These are phyloP conservation scores for Hypericum androsaemum DNA, from an alignment of 345 rosid genomes.

Conservation along the genomic window DNA sequence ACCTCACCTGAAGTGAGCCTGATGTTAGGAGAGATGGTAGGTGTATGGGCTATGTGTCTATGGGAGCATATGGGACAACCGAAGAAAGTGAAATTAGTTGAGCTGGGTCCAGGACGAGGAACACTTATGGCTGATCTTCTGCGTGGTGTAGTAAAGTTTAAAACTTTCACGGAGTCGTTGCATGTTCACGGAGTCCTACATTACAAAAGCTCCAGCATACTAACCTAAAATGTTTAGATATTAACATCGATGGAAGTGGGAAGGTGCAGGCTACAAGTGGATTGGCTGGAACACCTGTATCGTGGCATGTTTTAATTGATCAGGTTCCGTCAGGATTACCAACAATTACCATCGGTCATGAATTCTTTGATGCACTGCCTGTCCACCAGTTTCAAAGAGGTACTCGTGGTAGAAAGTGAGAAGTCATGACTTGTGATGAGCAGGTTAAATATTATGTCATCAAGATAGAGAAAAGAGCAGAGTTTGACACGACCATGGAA, in stretches of 20 bases:
- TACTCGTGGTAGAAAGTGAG: too few relatives aligned
- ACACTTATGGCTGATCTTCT: too few relatives aligned
- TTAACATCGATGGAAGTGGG: constrained; percentile 15
- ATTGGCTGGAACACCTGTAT: too few relatives aligned
- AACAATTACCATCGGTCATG: constrained; percentile 74
- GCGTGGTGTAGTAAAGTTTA: constrained; percentile 70
- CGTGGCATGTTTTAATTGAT: constrained; percentile 72
- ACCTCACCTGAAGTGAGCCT: too few relatives aligned
- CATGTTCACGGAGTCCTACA: constrained; percentile 72
- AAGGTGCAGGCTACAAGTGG: too few relatives aligned
- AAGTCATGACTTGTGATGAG: too few relatives aligned
- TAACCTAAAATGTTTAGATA: constrained; percentile 55
- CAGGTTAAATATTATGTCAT: too few relatives aligned
- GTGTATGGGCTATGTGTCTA: too few relatives aligned
- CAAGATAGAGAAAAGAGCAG: too few relatives aligned
- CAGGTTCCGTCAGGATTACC: constrained; percentile 82
- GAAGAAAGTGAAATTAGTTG: constrained; percentile 62
- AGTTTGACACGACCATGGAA: too few relatives aligned
- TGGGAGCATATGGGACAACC: too few relatives aligned
- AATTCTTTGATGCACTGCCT: constrained; percentile 93
- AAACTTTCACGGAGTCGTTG: constrained; percentile 61
- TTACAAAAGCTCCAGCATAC: constrained; percentile 62
- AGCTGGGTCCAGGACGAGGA: constrained; percentile 93
- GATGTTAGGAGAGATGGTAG: too few relatives aligned
- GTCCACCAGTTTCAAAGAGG: constrained; percentile 98